Evolutionary conservation across 2,329 filamentous ascomycete genomes (phyloP).

Genomic region (Beauveria scarabaeidicola): DNA sequence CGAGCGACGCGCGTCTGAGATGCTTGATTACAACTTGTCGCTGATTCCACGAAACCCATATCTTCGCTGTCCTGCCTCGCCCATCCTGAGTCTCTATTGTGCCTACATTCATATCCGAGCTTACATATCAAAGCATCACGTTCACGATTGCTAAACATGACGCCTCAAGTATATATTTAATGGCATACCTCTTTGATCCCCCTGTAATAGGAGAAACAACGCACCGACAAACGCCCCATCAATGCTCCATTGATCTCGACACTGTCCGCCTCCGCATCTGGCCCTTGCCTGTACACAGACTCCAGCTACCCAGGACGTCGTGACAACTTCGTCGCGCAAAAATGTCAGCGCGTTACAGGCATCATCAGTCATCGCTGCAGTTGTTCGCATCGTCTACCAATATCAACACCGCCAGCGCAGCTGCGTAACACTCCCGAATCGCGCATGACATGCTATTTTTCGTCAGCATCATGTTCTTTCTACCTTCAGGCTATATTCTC

Average conservation of each 20-base stretch:
- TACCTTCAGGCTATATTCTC: too few relatives aligned
- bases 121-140: not conserved
- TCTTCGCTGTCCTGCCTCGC: not conserved
- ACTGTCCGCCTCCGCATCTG: too few relatives aligned
- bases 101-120: not conserved
- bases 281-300: not conserved
- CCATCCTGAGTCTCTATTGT: too few relatives aligned
- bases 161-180: too few relatives aligned
- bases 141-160: not conserved
- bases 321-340: not conserved
- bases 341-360: not conserved
- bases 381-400: constrained; percentile 42
- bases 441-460: constrained; percentile 58
- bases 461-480: not conserved
- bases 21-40: constrained; percentile 3
- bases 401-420: constrained; percentile 63
- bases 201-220: not conserved
- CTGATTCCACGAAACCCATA: not conserved
- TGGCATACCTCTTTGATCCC: not conserved
- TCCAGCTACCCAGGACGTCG: not conserved
- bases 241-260: not conserved
- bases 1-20: not conserved
- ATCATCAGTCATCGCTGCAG: not conserved
- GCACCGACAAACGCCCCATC: not conserved
- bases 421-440: constrained; percentile 67